Base-by-base conservation (phyloP, 2,329 filamentous ascomycete species). In the Colletotrichum limetticola region DNA sequence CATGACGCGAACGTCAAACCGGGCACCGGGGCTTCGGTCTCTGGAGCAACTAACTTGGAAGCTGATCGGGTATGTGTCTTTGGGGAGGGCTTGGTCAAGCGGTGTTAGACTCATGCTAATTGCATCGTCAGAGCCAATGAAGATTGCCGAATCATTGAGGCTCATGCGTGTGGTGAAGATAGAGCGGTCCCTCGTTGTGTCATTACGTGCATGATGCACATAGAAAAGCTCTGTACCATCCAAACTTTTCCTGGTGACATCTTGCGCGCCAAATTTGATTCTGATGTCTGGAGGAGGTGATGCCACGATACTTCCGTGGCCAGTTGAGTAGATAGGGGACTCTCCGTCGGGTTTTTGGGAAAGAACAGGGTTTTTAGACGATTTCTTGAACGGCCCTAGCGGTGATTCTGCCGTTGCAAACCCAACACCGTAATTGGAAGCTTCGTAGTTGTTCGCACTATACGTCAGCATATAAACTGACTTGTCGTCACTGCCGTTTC, bases 381-480 rank as follows among this genome's bases (percentile, higher is more conserved):
- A 80, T 56, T 82, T 82, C 55, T 68, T 76, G 61, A 82, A 82
- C 0, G 81, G 81, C 0, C 81, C 81, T 16, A 80, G 68, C 0
- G 81, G 81, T 3, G 80, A 80, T 16, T 77, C 68, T 4, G 81
- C 76, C 1, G 79, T 81, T 1, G 81, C 80, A 37, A 80, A 82
- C 5, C 81, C 81, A 19, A 82, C 80, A 14, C 81, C 81, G 24
- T 82, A 82, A 64, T 82, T 82, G n/a, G 81, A 80, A 4, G 80
- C 79, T 66, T 82, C 80, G 30, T 75, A 82, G 74, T 82, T 82
- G 75, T 82, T 82, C 72, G 79, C 74, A 74, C 79, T 80, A 75
- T 80, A 81, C 42, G 75, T 75, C 42, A 81, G 70, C 52, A 81
- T 62, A 53, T 83, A 83, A 8, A 80, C 74, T 5, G 79, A 74